Evolutionary conservation across 1,284 basidiomycete species (phyloP), one percentile per base, ranked within the genome.

Genomic region (Trametes pubescens): DNA sequence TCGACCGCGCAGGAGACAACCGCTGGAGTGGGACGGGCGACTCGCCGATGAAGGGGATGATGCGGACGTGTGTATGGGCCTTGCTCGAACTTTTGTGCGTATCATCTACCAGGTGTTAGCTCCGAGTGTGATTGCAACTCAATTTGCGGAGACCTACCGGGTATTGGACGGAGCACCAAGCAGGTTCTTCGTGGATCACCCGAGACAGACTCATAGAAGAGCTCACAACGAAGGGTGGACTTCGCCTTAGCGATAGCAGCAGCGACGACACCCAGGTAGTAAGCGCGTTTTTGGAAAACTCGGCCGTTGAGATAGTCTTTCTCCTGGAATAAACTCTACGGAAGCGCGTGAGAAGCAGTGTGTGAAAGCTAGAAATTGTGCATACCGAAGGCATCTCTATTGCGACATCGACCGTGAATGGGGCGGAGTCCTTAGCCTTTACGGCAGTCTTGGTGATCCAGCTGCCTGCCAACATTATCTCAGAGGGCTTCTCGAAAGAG

Each of bases 281-380:
- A 96, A 0, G 94, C 91, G 48, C 94, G 84, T 77, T 99, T 99
- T 76, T 97, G 92, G 74, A 97, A 96, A 77, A 94, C 96, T 21
- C 98, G 88, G 38, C 89, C 87, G 74, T 96, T 93, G 60, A 96
- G 81, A 69, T 96, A 94, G 75, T 99, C 97, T 76, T 99, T 99
- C 70, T 96, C 93, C 79, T 98, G 95, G 72, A 99, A 96, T 29
- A 98, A 78, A 49, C 71, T 74, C 88, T 95, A 57, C 3, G 18
- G 18, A 37, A n/a, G 54, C 21, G 64, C 51, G 44, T 4, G 37
- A 43, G 4, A 38, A n/a, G 18, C 37, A 13, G 4, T 5, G 1
- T n/a, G n/a, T n/a, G 13, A 21, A 40, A 10, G 7, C 22, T 21
- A 34, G n/a, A 22, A 32, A 22, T 32, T 58, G 43, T 73, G 68